Percentiles rank a stretch among this genome's conserved stretches.
phyloP scores from a whole-genome alignment of 176 grass and related monocot genomes.

The Zoysia pacifica region DNA sequence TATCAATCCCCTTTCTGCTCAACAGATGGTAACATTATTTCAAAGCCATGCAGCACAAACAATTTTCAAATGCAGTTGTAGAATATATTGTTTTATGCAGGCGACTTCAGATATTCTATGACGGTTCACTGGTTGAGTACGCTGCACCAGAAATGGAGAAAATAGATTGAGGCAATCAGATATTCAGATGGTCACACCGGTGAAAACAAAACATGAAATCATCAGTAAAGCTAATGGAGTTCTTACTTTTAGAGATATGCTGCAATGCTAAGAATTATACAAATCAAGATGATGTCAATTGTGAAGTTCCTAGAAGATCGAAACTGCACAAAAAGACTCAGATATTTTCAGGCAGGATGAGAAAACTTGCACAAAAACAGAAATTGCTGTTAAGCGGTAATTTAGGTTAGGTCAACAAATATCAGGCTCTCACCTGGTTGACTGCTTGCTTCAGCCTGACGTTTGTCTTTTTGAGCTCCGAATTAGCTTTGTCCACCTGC shows the following conservation, averaged over 20 bases:
- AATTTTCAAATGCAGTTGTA: background rate
- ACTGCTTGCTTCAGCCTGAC: conserved; percentile 85
- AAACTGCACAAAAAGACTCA: conserved; percentile 42
- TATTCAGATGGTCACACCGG: background rate
- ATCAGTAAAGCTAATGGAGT: background rate
- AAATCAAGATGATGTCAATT: conserved; percentile 78
- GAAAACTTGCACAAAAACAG: background rate
- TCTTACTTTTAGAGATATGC: conserved; percentile 83
- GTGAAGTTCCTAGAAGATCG: conserved; percentile 85
- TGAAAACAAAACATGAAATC: background rate
- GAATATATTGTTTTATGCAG: background rate
- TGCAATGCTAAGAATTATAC: conserved; percentile 85
- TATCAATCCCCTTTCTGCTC: background rate
- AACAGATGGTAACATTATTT: background rate
- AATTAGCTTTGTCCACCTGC: conserved; percentile 72
- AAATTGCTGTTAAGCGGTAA: background rate
- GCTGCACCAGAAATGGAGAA: conserved; percentile 34
- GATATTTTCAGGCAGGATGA: background rate
- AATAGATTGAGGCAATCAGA: background rate
- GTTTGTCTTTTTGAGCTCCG: conserved; percentile 86
- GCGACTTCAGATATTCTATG: background rate
- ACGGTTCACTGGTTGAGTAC: conserved; percentile 32
- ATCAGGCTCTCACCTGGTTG: conserved; percentile 42
- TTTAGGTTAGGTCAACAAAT: background rate
- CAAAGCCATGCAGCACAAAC: background rate